phyloP scores from a whole-genome alignment of 2,329 filamentous ascomycete genomes.

The Epichloe typhina region DNA sequence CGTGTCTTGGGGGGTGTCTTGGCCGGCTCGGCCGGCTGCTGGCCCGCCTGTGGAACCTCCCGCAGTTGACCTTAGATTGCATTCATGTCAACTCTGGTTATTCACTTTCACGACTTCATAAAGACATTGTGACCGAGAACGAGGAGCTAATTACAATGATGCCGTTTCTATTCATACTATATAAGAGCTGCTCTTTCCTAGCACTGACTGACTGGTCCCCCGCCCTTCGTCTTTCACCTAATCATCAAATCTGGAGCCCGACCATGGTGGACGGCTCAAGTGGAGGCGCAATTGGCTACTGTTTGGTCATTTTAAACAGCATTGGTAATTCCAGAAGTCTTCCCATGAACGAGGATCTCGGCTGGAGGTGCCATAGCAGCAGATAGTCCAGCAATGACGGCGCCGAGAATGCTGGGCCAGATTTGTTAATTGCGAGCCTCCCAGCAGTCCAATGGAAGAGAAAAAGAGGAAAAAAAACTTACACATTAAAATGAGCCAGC shows the following conservation, averaged over 20 bases:
- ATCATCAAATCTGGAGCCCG: too few relatives aligned
- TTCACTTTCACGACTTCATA: too few relatives aligned
- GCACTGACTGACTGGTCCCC: background rate
- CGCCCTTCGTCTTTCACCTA: background rate
- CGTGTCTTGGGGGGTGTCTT: background rate
- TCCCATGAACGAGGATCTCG: background rate
- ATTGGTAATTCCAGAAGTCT: background rate
- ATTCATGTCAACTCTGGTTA: too few relatives aligned
- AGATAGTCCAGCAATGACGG: slow-evolving; percentile 9
- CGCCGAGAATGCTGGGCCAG: slow-evolving; percentile 9
- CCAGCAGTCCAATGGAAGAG: background rate
- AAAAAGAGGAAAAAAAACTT: slow-evolving; percentile 2
- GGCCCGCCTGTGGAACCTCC: too few relatives aligned
- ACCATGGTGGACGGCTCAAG: background rate
- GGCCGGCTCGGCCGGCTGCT: too few relatives aligned
- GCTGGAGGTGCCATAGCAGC: slow-evolving; percentile 7
- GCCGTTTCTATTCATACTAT: background rate
- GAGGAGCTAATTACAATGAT: background rate
- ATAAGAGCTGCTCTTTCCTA: background rate
- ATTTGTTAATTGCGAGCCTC: slow-evolving; percentile 6
- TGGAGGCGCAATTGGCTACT: background rate
- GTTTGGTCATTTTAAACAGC: background rate
- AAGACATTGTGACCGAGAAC: too few relatives aligned
- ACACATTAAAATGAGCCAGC: slow-evolving; percentile 14
- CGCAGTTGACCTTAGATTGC: too few relatives aligned